Base-by-base conservation (phyloP, 2,329 filamentous ascomycete species). In the Fusarium kyushuense region DNA sequence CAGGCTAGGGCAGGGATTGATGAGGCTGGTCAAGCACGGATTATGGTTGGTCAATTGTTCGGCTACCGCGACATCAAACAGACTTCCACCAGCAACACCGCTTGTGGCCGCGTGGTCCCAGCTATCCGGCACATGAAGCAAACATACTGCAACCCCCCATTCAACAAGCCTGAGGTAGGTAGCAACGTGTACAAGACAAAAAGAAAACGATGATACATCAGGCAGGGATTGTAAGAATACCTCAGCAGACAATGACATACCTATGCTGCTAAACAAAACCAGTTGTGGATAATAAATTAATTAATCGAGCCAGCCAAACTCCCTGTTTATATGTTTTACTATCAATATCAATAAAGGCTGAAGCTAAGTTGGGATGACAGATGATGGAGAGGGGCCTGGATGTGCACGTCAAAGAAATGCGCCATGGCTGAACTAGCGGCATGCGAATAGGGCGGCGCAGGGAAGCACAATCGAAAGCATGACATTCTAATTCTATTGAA, bases 321-420 rank as follows among this genome's bases (percentile, higher is more conserved):
- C 36, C 25, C 10, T 51, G 19, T 27, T 19, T 29, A 29, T 23
- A 19, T 40, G 32, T 19, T 11, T 51, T 27, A 14, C 23, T 19
- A n/a, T 25, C 33, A 16, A 29, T 25, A 27, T 40, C 13, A 51
- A 49, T 19, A 35, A 25, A 19, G 33, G 57, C 41, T 48, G 29
- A 63, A 56, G 54, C 61, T 61, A 41, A 68, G 52, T 65, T 65
- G 43, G 48, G 67, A 64, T 65, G 58, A 53, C 46, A 41, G 46
- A 47, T 27, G 38, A 65, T 19, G 38, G 38, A 35, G 41, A 48
- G 45, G 40, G 42, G 51, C 33, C 38, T 43, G 54, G 53, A 43
- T 48, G 53, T 46, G 47, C 45, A 72, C 47, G 48, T 67, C 65
- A 74, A 73, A 74, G 71, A 62, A 71, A 70, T 74, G 60, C 71